Percentiles rank a stretch among this genome's conserved stretches.
Evolutionary conservation across 345 rosid genomes (phyloP).

Genomic region (Alliaria petiolata): DNA sequence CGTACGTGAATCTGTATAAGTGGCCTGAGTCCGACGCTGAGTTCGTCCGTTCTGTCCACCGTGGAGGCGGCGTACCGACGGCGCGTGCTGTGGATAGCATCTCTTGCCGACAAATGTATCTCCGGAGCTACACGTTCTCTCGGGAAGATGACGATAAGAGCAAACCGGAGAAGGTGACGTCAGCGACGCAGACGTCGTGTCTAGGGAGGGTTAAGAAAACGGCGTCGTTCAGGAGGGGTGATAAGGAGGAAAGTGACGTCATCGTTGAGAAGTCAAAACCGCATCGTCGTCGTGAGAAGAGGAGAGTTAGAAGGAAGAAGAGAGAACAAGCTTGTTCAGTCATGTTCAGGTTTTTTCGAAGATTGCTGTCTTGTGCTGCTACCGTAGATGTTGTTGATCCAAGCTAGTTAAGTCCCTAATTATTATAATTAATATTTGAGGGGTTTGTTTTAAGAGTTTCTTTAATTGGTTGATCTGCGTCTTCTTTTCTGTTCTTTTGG

Average conservation of each 20-base stretch:
- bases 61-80: slow-evolving; percentile 21
- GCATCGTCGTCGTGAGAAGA: slow-evolving; percentile 36
- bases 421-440: background rate
- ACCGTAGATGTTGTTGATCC: slow-evolving; percentile 44
- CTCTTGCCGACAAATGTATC: slow-evolving; percentile 79
- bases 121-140: slow-evolving; percentile 80
- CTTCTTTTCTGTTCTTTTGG: background rate
- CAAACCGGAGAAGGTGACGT: background rate
- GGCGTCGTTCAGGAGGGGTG: slow-evolving; percentile 15
- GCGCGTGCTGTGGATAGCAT: slow-evolving; percentile 69
- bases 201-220: slow-evolving; percentile 38
- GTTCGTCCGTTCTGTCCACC: slow-evolving; percentile 47
- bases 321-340: slow-evolving; percentile 46
- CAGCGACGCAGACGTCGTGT: slow-evolving; percentile 28
- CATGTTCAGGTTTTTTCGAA: slow-evolving; percentile 41
- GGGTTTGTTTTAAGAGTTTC: background rate
- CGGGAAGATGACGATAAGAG: slow-evolving; percentile 39
- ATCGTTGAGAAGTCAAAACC: slow-evolving; percentile 34
- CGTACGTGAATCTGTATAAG: slow-evolving; percentile 64
- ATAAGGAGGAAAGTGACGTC: slow-evolving; percentile 24
- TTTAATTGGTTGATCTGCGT: background rate
- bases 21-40: slow-evolving; percentile 81
- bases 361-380: slow-evolving; percentile 41
- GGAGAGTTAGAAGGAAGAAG: slow-evolving; percentile 46
- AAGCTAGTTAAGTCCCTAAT: slow-evolving; percentile 6